Base-by-base conservation (phyloP, 192 early-diverging fungal genomes). In the Glomus cerebriforme region DNA sequence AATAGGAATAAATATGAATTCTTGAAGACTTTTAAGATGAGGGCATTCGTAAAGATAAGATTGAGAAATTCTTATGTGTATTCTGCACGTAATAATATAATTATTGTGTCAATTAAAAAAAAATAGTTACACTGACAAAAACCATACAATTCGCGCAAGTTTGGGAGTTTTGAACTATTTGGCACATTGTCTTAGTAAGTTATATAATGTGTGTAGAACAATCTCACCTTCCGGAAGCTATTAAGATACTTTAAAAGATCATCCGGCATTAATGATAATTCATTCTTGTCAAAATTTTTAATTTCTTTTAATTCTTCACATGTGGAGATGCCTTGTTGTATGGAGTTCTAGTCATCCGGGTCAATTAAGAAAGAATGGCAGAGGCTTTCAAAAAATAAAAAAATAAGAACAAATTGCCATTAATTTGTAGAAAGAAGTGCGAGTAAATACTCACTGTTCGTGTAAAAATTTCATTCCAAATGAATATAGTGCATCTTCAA, bases 401-500 rank as follows among this genome's bases (percentile, higher is more conserved):
- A 72, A 67, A 29, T 7, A 39, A 43, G 43, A 27, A 22, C 4
- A 49, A 65, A 67, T 35, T 5, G 35, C 17, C n/a, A 35, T 37
- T 37, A 49, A 71, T n/a, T 71, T 37, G n/a, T 8, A 22, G 9
- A 67, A 67, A 35, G 26, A 67, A 37, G 9, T 37, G 8, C 37
- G 17, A 73, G n/a, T 73, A 60, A 60, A 60, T 62, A 39, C 35
- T 60, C 60, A 75, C 59, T 75, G 59, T 75, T 75, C 73, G 13
- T 37, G 9, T 37, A 32, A 62, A 65, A 64, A 78, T 68, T 77
- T 58, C 43, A 67, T 81, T 59, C 67, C 67, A 32, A 73, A 81
- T 47, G 17, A 10, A 47, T 78, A 81, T 74, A 81, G 78, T 34
- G 68, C 69, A 73, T 81, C 76, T 58, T 81, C 75, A 35, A 81